Percentiles rank a stretch among this genome's conserved stretches.
These are phyloP conservation scores for Lanmaoa pseudosensibilis DNA, from an alignment of 768 basidiomycete genomes.

Conservation along the genomic window DNA sequence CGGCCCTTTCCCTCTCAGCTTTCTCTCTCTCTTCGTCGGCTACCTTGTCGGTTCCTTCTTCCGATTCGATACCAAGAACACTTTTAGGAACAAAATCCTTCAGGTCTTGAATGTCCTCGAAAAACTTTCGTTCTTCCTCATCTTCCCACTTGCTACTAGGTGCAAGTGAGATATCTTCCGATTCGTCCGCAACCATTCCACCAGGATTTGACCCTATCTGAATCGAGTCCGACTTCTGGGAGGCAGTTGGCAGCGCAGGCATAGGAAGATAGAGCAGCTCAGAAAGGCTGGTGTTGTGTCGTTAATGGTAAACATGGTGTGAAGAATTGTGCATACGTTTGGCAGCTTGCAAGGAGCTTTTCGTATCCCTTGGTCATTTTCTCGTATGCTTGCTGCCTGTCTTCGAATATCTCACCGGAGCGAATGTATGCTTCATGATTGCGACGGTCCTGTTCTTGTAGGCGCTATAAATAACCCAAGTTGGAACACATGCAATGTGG, in stretches of 20 bases:
- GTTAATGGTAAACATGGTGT: constrained; percentile 7
- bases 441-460: constrained; percentile 94
- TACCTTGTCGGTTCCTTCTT: constrained; percentile 41
- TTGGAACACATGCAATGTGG: neutral
- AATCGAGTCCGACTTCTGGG: constrained; percentile 81
- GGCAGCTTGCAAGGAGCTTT: constrained; percentile 83
- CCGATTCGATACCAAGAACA: constrained; percentile 68
- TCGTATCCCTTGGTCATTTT: constrained; percentile 98
- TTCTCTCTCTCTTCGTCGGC: constrained; percentile 46
- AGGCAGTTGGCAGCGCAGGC: constrained; percentile 78
- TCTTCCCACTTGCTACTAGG: constrained; percentile 95
- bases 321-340: constrained; percentile 57
- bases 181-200: constrained; percentile 49
- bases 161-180: constrained; percentile 50
- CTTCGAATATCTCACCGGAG: constrained; percentile 98
- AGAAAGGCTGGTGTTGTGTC: constrained; percentile 59
- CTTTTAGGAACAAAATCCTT: constrained; percentile 89
- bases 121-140: constrained; percentile 93
- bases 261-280: constrained; percentile 85
- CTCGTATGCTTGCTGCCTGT: constrained; percentile 97
- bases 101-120: constrained; percentile 88
- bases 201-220: constrained; percentile 57
- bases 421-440: constrained; percentile 99
- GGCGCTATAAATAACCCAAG: constrained; percentile 50
- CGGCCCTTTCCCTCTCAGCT: constrained; percentile 54